Conservation (phyloP, 2,329 filamentous ascomycete species). For the Calonectria henricotiae region DNA sequence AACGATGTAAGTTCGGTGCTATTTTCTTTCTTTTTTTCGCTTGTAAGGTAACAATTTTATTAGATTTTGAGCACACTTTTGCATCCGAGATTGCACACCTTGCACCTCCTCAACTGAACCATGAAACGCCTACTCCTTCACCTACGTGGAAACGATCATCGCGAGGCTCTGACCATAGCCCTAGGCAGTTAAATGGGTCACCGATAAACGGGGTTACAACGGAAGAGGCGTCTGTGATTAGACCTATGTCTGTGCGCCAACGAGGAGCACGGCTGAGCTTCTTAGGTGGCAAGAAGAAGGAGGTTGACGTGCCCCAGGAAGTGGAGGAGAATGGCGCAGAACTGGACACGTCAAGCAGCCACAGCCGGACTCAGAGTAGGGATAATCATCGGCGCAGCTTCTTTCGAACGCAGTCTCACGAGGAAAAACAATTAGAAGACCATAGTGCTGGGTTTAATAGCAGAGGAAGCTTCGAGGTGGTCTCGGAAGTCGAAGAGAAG, state of each 20-base stretch:
- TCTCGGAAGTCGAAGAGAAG: constrained; percentile 49
- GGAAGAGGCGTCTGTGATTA: constrained; percentile 68
- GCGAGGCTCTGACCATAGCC: constrained; percentile 61
- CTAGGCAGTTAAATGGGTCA: constrained; percentile 55
- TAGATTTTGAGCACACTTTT: constrained; percentile 76
- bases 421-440: constrained; percentile 50
- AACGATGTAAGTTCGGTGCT: constrained; percentile 71
- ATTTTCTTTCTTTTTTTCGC: background rate
- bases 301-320: constrained; percentile 53
- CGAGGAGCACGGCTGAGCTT: constrained; percentile 73
- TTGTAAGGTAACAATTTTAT: constrained; percentile 41
- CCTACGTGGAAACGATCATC: constrained; percentile 68
- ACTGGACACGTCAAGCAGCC: constrained; percentile 56
- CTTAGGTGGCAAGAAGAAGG: constrained; percentile 70
- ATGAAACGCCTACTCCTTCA: constrained; percentile 63
- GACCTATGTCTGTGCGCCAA: constrained; percentile 68
- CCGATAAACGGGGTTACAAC: constrained; percentile 58
- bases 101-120: constrained; percentile 65
- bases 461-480: constrained; percentile 54
- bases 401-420: constrained; percentile 61
- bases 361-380: constrained; percentile 50
- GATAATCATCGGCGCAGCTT: constrained; percentile 62
- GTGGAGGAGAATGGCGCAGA: constrained; percentile 53
- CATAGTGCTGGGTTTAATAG: constrained; percentile 48
- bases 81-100: constrained; percentile 78